Percentiles rank a stretch among this genome's conserved stretches.
These are phyloP conservation scores for Lepiota venenata DNA, from an alignment of 768 basidiomycete genomes.

Conservation along the genomic window DNA sequence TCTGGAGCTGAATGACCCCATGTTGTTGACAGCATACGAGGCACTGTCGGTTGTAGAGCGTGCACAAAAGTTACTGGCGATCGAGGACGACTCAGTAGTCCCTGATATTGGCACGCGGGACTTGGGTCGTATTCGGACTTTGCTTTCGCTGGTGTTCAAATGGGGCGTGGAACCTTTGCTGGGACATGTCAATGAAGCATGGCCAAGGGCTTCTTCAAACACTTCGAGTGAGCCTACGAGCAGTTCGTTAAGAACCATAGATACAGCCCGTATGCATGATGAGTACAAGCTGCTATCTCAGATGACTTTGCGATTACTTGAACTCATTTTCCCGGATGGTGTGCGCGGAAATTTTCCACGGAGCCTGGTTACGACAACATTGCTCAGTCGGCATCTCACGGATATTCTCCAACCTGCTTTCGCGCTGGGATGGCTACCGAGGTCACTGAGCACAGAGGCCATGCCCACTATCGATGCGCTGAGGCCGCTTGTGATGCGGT, in stretches of 20 bases:
- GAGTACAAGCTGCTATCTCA: constrained; percentile 42
- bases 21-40: constrained; percentile 52
- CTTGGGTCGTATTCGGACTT: constrained; percentile 54
- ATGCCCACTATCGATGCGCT: constrained; percentile 41
- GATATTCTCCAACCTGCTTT: constrained; percentile 62
- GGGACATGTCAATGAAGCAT: constrained; percentile 34
- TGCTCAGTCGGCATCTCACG: constrained; percentile 50
- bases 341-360: constrained; percentile 44
- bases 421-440: constrained; percentile 72
- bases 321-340: constrained; percentile 52
- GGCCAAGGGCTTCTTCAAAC: constrained; percentile 27
- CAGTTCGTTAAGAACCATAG: constrained; percentile 35
- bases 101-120: constrained; percentile 65
- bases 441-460: constrained; percentile 34
- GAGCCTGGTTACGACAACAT: constrained; percentile 57
- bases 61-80: constrained; percentile 19
- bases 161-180: constrained; percentile 66
- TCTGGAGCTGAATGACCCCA: constrained; percentile 34
- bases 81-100: constrained; percentile 10
- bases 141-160: constrained; percentile 66
- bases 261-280: constrained; percentile 37
- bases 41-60: constrained; percentile 47
- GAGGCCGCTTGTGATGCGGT: constrained; percentile 48
- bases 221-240: constrained; percentile 14
- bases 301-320: constrained; percentile 41